Evolutionary conservation across 2,329 filamentous ascomycete species (phyloP).

Genomic region (Stenocarpella maydis): DNA sequence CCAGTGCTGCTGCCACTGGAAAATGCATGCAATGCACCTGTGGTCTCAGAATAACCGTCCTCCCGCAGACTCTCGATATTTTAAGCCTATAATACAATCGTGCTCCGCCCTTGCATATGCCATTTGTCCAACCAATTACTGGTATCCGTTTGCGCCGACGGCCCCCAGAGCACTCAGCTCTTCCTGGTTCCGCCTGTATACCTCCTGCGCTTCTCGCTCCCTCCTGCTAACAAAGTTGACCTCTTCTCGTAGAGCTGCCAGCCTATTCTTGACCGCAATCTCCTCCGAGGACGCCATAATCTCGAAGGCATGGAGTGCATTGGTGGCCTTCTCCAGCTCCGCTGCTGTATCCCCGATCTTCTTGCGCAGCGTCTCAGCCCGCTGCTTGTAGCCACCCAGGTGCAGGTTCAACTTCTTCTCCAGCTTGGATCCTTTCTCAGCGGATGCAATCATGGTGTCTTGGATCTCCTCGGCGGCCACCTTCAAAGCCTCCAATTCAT

Average conservation of each 20-base stretch:
- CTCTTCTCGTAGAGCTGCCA: constrained; percentile 82
- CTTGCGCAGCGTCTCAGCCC: constrained; percentile 78
- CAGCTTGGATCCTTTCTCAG: constrained; percentile 83
- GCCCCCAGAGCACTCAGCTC: constrained; percentile 73
- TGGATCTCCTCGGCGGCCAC: constrained; percentile 80
- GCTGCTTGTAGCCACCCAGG: constrained; percentile 88
- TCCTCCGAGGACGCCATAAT: constrained; percentile 83
- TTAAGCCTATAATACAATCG: background rate
- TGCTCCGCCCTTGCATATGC: background rate
- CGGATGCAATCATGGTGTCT: constrained; percentile 75
- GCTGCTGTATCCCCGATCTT: constrained; percentile 81
- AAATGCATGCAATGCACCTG: background rate
- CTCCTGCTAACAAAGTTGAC: constrained; percentile 80
- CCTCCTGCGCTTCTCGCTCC: constrained; percentile 90
- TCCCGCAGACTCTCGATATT: background rate
- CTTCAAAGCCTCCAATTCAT: constrained; percentile 70
- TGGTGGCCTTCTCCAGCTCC: constrained; percentile 75
- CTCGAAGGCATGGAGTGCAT: constrained; percentile 77
- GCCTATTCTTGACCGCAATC: constrained; percentile 73
- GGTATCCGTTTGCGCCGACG: constrained; percentile 48
- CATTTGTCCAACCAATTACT: constrained; percentile 42
- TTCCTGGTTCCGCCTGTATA: constrained; percentile 78
- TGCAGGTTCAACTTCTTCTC: constrained; percentile 93
- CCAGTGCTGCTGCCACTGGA: no score
- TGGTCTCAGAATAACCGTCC: background rate